These are phyloP conservation scores for Starmerella etchellsii DNA, from an alignment of 805 yeast genomes.

Conservation along the genomic window DNA sequence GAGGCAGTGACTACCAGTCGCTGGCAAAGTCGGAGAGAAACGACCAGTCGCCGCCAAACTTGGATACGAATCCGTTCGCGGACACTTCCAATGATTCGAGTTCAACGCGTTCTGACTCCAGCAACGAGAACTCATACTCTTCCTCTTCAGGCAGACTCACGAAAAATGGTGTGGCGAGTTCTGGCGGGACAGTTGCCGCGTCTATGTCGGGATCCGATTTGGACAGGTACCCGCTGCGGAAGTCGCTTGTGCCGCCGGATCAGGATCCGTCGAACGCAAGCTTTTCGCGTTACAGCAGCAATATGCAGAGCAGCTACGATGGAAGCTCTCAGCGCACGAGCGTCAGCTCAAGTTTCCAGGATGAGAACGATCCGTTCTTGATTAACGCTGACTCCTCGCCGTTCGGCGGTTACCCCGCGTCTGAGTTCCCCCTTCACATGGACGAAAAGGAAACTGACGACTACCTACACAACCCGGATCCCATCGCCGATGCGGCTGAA, in stretches of 20 bases:
- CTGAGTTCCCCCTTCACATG: conserved; percentile 76
- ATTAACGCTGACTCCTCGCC: conserved; percentile 41
- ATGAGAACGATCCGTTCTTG: conserved; percentile 22
- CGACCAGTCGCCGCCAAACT: conserved; percentile 5
- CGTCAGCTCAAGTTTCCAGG: conserved; percentile 13
- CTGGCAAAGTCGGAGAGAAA: conserved; percentile 13
- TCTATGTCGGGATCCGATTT: conserved; percentile 22
- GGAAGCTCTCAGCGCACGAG: conserved; percentile 14
- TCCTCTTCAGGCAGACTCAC: conserved; percentile 7
- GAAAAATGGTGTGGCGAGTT: background rate
- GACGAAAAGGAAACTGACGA: conserved; percentile 95
- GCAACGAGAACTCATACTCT: conserved; percentile 9
- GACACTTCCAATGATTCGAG: conserved; percentile 17
- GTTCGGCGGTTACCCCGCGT: conserved; percentile 93
- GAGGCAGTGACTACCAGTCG: conserved; percentile 17
- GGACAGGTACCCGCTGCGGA: conserved; percentile 29
- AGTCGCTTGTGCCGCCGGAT: conserved; percentile 12
- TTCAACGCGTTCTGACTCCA: conserved; percentile 11
- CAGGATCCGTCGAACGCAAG: conserved; percentile 11
- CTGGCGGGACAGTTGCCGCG: conserved; percentile 10
- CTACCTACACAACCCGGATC: conserved; percentile 91
- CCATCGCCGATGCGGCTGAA: conserved; percentile 76
- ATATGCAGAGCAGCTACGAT: conserved; percentile 12
- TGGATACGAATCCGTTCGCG: conserved; percentile 24
- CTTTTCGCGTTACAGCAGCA: conserved; percentile 15